phyloP scores from a whole-genome alignment of 2,329 filamentous ascomycete genomes.

The Ceratocystis harringtonii region DNA sequence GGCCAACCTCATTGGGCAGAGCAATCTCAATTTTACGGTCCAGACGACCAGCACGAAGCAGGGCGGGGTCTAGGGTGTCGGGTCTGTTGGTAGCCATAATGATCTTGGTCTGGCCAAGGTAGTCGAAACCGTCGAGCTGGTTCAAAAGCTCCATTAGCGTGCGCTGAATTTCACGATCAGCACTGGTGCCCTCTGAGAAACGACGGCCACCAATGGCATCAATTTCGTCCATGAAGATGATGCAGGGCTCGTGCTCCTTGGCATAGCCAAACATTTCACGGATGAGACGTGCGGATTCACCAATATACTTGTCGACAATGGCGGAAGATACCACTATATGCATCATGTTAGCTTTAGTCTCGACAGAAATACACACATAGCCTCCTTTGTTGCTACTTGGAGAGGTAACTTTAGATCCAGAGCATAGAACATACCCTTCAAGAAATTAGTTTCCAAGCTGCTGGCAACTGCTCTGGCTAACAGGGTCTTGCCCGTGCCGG shows the following conservation, averaged over 20 bases:
- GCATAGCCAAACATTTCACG: slow-evolving; percentile 99
- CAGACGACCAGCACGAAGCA: slow-evolving; percentile 81
- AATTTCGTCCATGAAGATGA: slow-evolving; percentile 99
- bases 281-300: slow-evolving; percentile 91
- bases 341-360: slow-evolving; percentile 16
- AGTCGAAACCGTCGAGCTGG: slow-evolving; percentile 97
- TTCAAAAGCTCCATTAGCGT: slow-evolving; percentile 98
- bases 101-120: slow-evolving; percentile 98
- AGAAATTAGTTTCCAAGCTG: slow-evolving; percentile 92
- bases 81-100: slow-evolving; percentile 99
- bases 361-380: not conserved
- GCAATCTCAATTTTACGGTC: slow-evolving; percentile 98
- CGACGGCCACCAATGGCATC: slow-evolving; percentile 93
- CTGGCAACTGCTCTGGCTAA: slow-evolving; percentile 89
- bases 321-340: slow-evolving; percentile 81
- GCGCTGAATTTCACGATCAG: slow-evolving; percentile 94
- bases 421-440: slow-evolving; percentile 55
- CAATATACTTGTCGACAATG: slow-evolving; percentile 99
- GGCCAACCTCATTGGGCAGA: slow-evolving; percentile 88
- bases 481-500: slow-evolving; percentile 92
- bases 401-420: not conserved
- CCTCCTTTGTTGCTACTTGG: not conserved
- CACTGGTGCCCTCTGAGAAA: slow-evolving; percentile 94
- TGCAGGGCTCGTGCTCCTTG: slow-evolving; percentile 97
- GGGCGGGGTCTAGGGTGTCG: slow-evolving; percentile 84